Base-by-base conservation (phyloP, 139 green algal species). In the Axilococcus clingmanii region DNA sequence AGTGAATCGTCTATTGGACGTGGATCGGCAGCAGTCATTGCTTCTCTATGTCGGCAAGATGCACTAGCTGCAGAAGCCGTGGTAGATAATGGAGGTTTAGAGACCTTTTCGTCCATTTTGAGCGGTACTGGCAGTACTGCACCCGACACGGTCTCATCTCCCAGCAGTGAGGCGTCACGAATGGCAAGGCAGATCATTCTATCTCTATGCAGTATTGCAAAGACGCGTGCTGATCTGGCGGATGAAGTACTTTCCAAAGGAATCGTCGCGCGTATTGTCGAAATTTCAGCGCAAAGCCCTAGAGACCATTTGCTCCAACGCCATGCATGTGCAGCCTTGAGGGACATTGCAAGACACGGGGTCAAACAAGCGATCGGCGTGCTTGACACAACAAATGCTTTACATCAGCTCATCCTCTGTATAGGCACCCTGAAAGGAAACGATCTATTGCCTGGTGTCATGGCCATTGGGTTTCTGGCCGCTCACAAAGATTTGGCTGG, bases 311-410 rank as follows among this genome's bases (percentile, higher is more conserved):
- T 49, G 5, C 7, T 48, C 4, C 31, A 55, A 16, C 57, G 57
- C 2, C 22, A 58, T 15, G 57, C 57, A 0, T 45, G 46, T 40
- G 56, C 57, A 0, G 29, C 57, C 11, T 40, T 63, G 43, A 41
- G 55, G 1, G 55, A 63, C 12, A 20, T 56, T 29, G 44, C 48
- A 8, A 25, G 55, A 20, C 55, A 63, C 31, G 20, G 9, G 0
- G 29, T 22, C 2, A 25, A 14, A 9, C 32, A 55, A 31, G 55
- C 55, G 11, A 0, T 17, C 4, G 44, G 37, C 3, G 55, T 63
- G 29, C 15, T 19, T 1, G 22, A 35, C 8, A 36, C 45, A 19
- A 41, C 40, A 2, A 29, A 36, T 19, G 27, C 20, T 29, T 25
- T 55, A 6, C 55, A 35, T 20, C 40, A 17, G 30, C 22, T 5